Evolutionary conservation across 805 yeast species (phyloP), one percentile per base, ranked within the genome.

Genomic region (Candida khao-thaluensis): DNA sequence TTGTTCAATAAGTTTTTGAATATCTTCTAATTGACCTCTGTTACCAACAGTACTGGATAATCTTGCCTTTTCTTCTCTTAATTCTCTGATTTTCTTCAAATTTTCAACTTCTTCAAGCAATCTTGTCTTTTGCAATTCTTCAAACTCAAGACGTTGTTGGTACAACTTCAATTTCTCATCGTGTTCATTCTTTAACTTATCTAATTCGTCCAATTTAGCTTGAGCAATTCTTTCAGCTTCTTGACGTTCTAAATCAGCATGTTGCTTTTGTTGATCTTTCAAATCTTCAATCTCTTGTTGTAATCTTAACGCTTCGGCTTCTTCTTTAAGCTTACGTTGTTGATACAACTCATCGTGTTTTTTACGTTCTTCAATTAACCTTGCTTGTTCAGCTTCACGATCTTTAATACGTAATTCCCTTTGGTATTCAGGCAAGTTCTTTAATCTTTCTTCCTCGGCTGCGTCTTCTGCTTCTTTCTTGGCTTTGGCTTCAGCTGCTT

Each of bases 41-140:
- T 46, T 46, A 22, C 45, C 44, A 22, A 53, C 53, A 37, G 56
- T 51, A 28, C 37, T 43, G n/a, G 60, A 44, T 40, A 58, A 57
- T 43, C 57, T 51, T 14, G 56, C 62, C 47, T 64, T 67, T 40
- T 68, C 69, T 38, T 59, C 68, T 43, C 69, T 59, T 42, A 69
- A 56, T 21, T 60, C 62, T 50, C 58, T 56, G 50, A 62, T 59
- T 45, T 60, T 59, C 50, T 69, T 67, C 52, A 69, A 59, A 47
- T 66, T 63, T 18, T 56, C 63, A 40, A 60, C 62, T 51, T 64
- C 74, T 33, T 59, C 71, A 49, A 59, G 50, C 45, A 67, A 56
- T 44, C 66, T 60, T 32, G 51, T 46, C 49, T 57, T 59, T 50
- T 69, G 68, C 38, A 61, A 58, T 48, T 65, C 71, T 47, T 63